Evolutionary conservation across 805 yeast genomes (phyloP), one percentile per base, ranked within the genome.

Genomic region (Kuraishia capsulata): DNA sequence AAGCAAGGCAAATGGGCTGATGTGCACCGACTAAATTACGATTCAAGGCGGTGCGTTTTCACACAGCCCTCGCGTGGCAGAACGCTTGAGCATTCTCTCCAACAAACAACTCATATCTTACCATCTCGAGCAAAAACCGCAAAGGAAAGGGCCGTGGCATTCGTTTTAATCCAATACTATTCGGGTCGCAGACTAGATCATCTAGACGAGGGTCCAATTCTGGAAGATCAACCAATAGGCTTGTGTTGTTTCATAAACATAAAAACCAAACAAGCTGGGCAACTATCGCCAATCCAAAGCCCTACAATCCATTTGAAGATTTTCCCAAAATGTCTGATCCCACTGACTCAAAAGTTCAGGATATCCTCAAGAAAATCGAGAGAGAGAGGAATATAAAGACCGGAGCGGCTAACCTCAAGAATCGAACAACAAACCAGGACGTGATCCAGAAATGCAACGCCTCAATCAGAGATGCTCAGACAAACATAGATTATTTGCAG

Each of bases 361-460:
- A 90, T 51, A 88, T 92, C 58, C 68, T 72, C 50, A 76, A 75
- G 49, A 90, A 88, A 67, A 89, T 92, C 51, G 90, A 84, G 49
- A 74, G 96, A 42, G 97, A 92, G 62, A 69, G 70, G 52, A 88
- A 85, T 54, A 81, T 90, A 60, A 86, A 90, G 35, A 79, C 76
- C 43, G 97, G 97, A 39, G 92, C 95, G 39, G 78, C 82, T 42
- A 73, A 81, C 44, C 64, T 92, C 65, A 78, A 85, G 56, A 78
- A 79, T 55, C 78, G 78, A 46, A 85, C 97, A 10, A 62, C 70
- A 44, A 92, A 92, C 59, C 68, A 81, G 28, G 76, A 74, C 48
- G 96, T 90, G 35, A 87, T 89, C 48, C 94, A 86, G 57, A 79
- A 83, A 54, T 89, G 97, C 65, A 89, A 87, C 61, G 77, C 87